Conservation (phyloP, 495 filamentous ascomycete genomes). For the Annulohypoxylon nitens region DNA sequence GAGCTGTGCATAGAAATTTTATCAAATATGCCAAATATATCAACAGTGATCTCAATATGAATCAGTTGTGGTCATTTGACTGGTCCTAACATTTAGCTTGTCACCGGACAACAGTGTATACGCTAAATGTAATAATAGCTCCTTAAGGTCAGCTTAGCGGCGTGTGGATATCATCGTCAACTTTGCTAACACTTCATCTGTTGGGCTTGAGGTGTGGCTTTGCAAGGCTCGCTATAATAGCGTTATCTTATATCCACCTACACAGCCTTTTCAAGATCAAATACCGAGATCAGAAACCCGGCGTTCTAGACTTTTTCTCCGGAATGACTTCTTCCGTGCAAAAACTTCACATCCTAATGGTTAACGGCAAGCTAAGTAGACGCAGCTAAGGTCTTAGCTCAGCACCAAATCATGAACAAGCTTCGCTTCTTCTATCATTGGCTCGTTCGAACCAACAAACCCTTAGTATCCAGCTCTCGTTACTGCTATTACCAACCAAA, state of each 20-base stretch:
- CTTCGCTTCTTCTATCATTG: not conserved
- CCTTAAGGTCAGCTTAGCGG: not conserved
- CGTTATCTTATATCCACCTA: not conserved
- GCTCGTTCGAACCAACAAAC: conserved; percentile 2
- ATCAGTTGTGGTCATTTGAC: not conserved
- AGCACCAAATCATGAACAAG: conserved; percentile 26
- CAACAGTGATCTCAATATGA: not conserved
- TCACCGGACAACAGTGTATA: not conserved
- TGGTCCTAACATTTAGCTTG: not conserved
- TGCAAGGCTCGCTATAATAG: not conserved
- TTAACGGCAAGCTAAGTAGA: conserved; percentile 7
- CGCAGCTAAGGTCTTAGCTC: conserved; percentile 29
- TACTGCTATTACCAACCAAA: not conserved
- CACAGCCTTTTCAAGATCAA: not conserved
- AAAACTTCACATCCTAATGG: not conserved
- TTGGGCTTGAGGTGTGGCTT: not conserved
- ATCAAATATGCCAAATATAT: not conserved
- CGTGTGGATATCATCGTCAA: not conserved
- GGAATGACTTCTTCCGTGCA: not conserved
- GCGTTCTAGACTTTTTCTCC: conserved; percentile 2
- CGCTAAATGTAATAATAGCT: conserved; percentile 1
- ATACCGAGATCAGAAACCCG: not conserved
- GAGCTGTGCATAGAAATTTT: not conserved
- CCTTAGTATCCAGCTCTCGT: not conserved
- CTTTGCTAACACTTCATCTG: not conserved